Base-by-base conservation (phyloP, 2,329 filamentous ascomycete species). In the Pseudonectria foliicola region DNA sequence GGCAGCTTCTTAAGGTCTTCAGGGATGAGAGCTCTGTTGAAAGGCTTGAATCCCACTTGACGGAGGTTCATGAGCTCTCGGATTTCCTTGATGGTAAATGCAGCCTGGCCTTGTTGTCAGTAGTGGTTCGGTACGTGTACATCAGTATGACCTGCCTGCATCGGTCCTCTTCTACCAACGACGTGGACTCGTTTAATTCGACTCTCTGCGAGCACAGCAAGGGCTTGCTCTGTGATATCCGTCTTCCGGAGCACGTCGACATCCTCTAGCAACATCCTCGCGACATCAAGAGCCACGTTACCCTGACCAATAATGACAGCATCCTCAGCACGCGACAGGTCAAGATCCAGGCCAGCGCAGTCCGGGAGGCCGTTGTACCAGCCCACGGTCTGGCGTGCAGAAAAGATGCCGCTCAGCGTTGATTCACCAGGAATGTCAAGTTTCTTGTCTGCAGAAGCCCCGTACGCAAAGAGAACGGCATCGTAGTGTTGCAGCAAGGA, bases 321-420 rank as follows among this genome's bases (percentile, higher is more conserved):
- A 42, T 89, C 81, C 33, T 95, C 86, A 1, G 83, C 84, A 8
- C 70, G 67, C 1, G 77, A 74, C 16, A 96, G 70, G 53, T 87
- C 75, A 0, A 88, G 85, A n/a, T 73, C 66, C 7, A 95, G 64
- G 48, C 73, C 61, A 13, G 82, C 74, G 54, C 85, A 85, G 49
- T 93, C 85, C 0, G 92, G 92, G 3, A 95, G 71, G 3, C 92
- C 92, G 59, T 98, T 98, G 61, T 98, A 98, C 92, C 92, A 98
- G 13, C 89, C 92, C 2, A 98, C 92, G 57, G 96, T 95, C 26
- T 88, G 82, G 18, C 92, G 77, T 3, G 92, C 92, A 7, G 89
- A 95, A 56, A 88, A 82, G 13, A 96, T 78, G 3, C 85, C 86
- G 16, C 71, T 67, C 6, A 92, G 64, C 6, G 63, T 59, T 4